Conservation (phyloP, 164 flowering plant species). For the Annona cherimola region DNA sequence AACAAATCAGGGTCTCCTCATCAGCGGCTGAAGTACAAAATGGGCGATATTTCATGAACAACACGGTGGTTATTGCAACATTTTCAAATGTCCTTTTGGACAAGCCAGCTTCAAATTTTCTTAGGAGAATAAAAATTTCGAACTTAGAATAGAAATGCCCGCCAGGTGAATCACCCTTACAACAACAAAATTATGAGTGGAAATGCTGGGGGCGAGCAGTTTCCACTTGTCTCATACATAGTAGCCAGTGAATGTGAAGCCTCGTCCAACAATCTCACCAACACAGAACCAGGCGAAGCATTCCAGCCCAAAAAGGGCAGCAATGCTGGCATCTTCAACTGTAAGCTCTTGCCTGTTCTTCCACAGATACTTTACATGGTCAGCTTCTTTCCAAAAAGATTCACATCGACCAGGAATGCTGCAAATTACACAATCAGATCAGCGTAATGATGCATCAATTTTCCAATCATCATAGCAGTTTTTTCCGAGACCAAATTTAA, state of each 20-base stretch:
- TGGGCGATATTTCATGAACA: not conserved
- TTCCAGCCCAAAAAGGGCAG: constrained; percentile 19
- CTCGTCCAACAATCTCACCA: constrained; percentile 22
- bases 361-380: constrained; percentile 17
- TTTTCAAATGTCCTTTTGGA: not conserved
- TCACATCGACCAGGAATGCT: constrained; percentile 19
- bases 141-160: not conserved
- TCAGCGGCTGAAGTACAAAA: too few relatives aligned
- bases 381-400: constrained; percentile 16
- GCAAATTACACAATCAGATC: not conserved
- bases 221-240: constrained; percentile 6
- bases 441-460: not conserved
- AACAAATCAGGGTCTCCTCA: not conserved
- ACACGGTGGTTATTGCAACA: not conserved
- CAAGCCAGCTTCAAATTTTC: not conserved
- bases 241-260: constrained; percentile 23
- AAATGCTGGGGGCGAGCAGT: not conserved
- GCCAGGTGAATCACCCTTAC: constrained; percentile 1
- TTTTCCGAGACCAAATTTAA: not conserved
- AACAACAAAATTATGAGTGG: not conserved
- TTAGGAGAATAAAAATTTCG: not conserved
- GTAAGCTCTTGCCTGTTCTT: constrained; percentile 16
- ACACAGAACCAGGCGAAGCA: constrained; percentile 19
- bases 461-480: not conserved
- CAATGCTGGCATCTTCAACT: constrained; percentile 21